Percentiles rank a stretch among this genome's conserved stretches.
These are phyloP conservation scores for Phytophthora melonis DNA, from an alignment of 352 stramenopile species.

Conservation along the genomic window DNA sequence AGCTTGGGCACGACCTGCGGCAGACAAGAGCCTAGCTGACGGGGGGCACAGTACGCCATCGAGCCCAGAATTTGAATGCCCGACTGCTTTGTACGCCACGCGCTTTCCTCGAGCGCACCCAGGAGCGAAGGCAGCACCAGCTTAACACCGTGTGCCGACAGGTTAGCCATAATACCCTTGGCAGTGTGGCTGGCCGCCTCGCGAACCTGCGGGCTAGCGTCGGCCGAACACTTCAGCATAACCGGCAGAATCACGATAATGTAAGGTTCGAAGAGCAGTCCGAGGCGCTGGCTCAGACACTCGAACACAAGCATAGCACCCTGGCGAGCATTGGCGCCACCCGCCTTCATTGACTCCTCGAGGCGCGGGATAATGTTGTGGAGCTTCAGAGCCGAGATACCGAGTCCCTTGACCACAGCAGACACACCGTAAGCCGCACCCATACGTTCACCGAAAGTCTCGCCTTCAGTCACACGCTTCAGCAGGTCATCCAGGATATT, in stretches of 20 bases:
- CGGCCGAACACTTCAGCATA: constrained; percentile 98
- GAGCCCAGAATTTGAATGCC: constrained; percentile 98
- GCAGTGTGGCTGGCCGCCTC: constrained; percentile 95
- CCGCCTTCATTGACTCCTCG: constrained; percentile 84
- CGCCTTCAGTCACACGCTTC: constrained; percentile 69
- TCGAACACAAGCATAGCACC: constrained; percentile 98
- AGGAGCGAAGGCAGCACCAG: constrained; percentile 98
- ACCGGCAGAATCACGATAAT: constrained; percentile 99
- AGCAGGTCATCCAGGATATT: constrained; percentile 83
- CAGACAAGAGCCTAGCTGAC: constrained; percentile 98
- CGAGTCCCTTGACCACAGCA: constrained; percentile 98
- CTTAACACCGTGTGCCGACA: constrained; percentile 99
- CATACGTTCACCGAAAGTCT: constrained; percentile 90
- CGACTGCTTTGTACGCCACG: constrained; percentile 99
- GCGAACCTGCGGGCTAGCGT: constrained; percentile 96
- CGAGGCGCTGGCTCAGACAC: constrained; percentile 95
- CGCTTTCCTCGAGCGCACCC: constrained; percentile 92
- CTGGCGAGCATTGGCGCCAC: constrained; percentile 86
- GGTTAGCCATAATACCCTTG: constrained; percentile 98
- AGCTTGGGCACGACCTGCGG: constrained; percentile 99
- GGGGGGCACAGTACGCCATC: constrained; percentile 98
- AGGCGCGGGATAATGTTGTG: constrained; percentile 96
- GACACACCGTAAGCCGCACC: constrained; percentile 98
- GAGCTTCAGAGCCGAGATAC: constrained; percentile 98
- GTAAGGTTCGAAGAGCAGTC: constrained; percentile 98